phyloP scores from a whole-genome alignment of 441 rosid genomes.

The Gossypium schwendimanii region DNA sequence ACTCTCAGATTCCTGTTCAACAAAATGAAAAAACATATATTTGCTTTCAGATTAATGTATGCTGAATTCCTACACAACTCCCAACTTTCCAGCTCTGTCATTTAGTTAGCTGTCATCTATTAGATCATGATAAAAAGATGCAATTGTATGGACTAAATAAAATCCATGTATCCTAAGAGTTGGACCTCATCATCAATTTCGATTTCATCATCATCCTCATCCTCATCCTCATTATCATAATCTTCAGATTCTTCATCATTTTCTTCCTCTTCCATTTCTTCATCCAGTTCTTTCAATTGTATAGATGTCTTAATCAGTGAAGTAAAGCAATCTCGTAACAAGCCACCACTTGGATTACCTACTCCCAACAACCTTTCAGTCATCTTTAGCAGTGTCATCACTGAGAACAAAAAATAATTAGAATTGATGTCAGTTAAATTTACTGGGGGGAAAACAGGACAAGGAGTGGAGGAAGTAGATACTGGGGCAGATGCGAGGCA shows the following conservation, averaged over 20 bases:
- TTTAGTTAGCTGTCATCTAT: not conserved
- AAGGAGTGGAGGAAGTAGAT: not conserved
- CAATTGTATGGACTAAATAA: conserved; percentile 7
- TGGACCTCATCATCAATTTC: conserved; percentile 52
- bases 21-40: not conserved
- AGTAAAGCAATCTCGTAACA: conserved; percentile 45
- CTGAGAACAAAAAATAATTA: conserved; percentile 30
- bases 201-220: conserved; percentile 34
- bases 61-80: not conserved
- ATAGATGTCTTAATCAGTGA: conserved; percentile 55
- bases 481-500: not conserved
- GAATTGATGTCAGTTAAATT: not conserved
- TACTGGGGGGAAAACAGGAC: not conserved
- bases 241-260: conserved; percentile 44
- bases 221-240: conserved; percentile 20
- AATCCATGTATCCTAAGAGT: not conserved
- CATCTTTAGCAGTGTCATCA: conserved; percentile 55
- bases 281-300: conserved; percentile 48
- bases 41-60: not conserved
- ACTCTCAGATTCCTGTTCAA: conserved; percentile 63
- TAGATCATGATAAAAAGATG: not conserved
- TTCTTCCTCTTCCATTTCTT: conserved; percentile 49
- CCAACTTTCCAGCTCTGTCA: not conserved
- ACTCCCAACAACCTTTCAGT: conserved; percentile 50
- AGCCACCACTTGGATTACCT: conserved; percentile 28